phyloP scores from a whole-genome alignment of 768 basidiomycete genomes.

The Leccinum incarnatum region DNA sequence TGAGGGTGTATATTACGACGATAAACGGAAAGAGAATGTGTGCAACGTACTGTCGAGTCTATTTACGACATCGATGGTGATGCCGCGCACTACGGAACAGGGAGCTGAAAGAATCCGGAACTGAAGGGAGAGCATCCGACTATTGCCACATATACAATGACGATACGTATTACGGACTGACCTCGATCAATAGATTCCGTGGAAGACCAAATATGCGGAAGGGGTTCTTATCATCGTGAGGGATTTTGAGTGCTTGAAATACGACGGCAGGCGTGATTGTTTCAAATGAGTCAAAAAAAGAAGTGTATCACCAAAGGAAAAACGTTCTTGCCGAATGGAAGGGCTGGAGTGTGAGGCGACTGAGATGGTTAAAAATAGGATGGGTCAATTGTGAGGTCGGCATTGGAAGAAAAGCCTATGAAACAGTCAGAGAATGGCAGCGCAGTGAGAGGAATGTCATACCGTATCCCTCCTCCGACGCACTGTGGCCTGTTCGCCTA shows the following conservation, averaged over 20 bases:
- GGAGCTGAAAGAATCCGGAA: conserved; percentile 69
- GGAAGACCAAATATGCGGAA: too few species aligned
- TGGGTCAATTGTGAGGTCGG: conserved; percentile 38
- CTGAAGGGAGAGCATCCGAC: conserved; percentile 32
- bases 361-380: conserved; percentile 39
- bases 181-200: too few species aligned
- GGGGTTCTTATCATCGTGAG: too few species aligned
- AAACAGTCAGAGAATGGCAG: not conserved
- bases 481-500: conserved; percentile 18
- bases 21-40: not conserved
- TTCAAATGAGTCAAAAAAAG: too few species aligned
- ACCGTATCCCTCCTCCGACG: conserved; percentile 28
- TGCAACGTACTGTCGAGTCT: conserved; percentile 58
- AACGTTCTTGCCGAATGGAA: conserved; percentile 41
- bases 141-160: not conserved
- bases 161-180: not conserved
- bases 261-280: too few species aligned
- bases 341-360: conserved; percentile 36
- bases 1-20: conserved; percentile 27
- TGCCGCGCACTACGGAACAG: conserved; percentile 66
- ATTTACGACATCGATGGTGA: conserved; percentile 56
- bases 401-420: conserved; percentile 45
- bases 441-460: not conserved
- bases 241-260: too few species aligned
- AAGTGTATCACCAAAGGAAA: too few species aligned